These are phyloP conservation scores for Phytophthora aleatoria DNA, from an alignment of 352 stramenopile genomes.

Conservation along the genomic window DNA sequence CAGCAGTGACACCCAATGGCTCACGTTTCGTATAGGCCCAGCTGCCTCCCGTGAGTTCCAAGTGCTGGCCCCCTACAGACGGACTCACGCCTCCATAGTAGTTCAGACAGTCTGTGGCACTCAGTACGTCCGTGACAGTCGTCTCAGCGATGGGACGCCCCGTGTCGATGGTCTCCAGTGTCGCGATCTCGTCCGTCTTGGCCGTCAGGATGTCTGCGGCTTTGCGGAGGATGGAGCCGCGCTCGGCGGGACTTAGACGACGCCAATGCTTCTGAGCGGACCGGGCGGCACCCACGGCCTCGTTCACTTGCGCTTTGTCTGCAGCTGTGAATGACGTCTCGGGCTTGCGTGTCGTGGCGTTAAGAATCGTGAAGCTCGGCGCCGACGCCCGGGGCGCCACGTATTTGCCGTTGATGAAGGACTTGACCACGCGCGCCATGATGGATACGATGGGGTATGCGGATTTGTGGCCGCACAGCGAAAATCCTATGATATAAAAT, in stretches of 20 bases:
- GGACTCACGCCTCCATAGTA: conserved; percentile 75
- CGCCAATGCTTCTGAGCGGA: conserved; percentile 71
- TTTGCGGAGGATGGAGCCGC: conserved; percentile 65
- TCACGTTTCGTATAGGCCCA: conserved; percentile 83
- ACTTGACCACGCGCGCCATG: conserved; percentile 52
- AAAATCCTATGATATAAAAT: conserved; percentile 20
- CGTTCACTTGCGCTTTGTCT: conserved; percentile 51
- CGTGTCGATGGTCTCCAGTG: conserved; percentile 80
- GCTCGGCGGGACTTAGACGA: conserved; percentile 58
- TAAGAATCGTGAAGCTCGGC: conserved; percentile 58
- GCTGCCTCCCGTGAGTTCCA: conserved; percentile 64
- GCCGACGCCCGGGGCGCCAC: conserved; percentile 27
- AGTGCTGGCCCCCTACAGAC: conserved; percentile 70
- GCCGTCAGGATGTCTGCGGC: conserved; percentile 64
- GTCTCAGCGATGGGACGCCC: conserved; percentile 81
- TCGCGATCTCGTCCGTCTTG: conserved; percentile 68
- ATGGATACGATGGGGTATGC: not conserved
- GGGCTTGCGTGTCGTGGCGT: conserved; percentile 49
- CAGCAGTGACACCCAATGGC: conserved; percentile 70
- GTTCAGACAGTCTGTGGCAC: conserved; percentile 77
- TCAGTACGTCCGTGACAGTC: conserved; percentile 65
- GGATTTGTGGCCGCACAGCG: conserved; percentile 14
- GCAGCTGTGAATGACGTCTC: conserved; percentile 62
- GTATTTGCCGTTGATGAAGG: conserved; percentile 79
- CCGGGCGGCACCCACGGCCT: conserved; percentile 48